These are phyloP conservation scores for Ceratocystis ficicola DNA, from an alignment of 2,329 filamentous ascomycete genomes.

Conservation along the genomic window DNA sequence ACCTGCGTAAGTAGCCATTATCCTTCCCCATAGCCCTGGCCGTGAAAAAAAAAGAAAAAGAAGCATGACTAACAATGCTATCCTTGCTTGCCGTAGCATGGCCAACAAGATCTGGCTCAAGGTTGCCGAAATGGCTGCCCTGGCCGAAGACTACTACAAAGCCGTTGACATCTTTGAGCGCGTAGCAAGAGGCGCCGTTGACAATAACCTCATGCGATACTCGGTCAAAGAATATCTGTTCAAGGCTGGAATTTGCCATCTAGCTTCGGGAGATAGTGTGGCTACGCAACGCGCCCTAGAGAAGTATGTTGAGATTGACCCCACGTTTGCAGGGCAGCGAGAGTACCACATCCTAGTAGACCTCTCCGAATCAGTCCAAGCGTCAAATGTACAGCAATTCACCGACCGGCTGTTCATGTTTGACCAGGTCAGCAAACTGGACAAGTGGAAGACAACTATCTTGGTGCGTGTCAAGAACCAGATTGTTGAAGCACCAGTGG, in stretches of 20 bases:
- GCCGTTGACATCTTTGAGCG: conserved; percentile 73
- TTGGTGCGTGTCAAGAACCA: conserved; percentile 70
- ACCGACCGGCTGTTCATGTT: conserved; percentile 78
- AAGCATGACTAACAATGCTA: background rate
- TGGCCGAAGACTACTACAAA: conserved; percentile 74
- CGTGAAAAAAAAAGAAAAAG: background rate
- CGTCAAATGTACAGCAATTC: conserved; percentile 69
- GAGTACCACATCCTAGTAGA: conserved; percentile 74
- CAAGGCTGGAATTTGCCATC: conserved; percentile 84
- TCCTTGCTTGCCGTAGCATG: conserved; percentile 39
- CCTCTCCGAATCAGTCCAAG: conserved; percentile 60
- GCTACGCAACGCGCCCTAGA: conserved; percentile 68
- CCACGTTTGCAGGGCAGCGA: conserved; percentile 60
- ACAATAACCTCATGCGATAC: conserved; percentile 88
- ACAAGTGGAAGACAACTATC: conserved; percentile 92
- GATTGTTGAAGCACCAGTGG: conserved; percentile 50
- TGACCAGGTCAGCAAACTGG: conserved; percentile 83
- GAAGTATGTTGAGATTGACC: conserved; percentile 68
- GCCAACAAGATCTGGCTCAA: conserved; percentile 93
- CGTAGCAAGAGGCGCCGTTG: conserved; percentile 63
- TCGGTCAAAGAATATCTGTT: conserved; percentile 92
- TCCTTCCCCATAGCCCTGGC: no score
- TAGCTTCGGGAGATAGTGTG: conserved; percentile 62
- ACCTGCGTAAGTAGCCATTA: conserved; percentile 49
- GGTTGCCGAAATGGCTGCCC: conserved; percentile 72